These are phyloP conservation scores for Paradendryphiella salina DNA, from an alignment of 2,329 filamentous ascomycete species.

Conservation along the genomic window DNA sequence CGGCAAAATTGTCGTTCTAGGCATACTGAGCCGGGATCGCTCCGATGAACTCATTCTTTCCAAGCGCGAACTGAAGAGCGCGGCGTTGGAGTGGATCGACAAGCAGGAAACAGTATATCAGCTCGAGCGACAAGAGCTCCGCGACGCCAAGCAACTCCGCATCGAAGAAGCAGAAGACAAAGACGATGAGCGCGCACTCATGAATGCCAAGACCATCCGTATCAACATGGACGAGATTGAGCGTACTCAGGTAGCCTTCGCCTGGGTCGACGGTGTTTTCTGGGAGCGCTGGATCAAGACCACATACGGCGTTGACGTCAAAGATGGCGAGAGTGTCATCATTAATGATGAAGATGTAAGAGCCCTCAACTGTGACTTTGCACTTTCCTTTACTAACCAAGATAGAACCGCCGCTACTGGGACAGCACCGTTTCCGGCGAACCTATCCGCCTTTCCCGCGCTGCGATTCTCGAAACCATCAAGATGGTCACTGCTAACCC, in stretches of 20 bases:
- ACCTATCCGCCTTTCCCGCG: slow-evolving; percentile 84
- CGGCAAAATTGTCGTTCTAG: slow-evolving; percentile 90
- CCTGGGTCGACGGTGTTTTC: slow-evolving; percentile 95
- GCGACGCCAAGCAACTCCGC: slow-evolving; percentile 90
- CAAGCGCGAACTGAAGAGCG: slow-evolving; percentile 90
- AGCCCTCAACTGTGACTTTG: slow-evolving; percentile 22
- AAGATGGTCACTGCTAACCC: slow-evolving; percentile 70
- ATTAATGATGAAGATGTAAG: slow-evolving; percentile 97
- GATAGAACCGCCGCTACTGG: slow-evolving; percentile 89
- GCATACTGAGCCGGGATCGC: slow-evolving; percentile 79
- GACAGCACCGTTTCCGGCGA: slow-evolving; percentile 87
- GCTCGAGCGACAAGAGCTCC: slow-evolving; percentile 86
- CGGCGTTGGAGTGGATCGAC: slow-evolving; percentile 97
- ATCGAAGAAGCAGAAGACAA: slow-evolving; percentile 97
- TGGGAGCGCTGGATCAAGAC: slow-evolving; percentile 96
- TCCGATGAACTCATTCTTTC: slow-evolving; percentile 76
- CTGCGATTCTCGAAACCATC: slow-evolving; percentile 86
- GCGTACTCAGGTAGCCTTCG: slow-evolving; percentile 88
- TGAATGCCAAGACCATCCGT: slow-evolving; percentile 84
- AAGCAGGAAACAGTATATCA: slow-evolving; percentile 91
- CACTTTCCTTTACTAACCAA: slow-evolving; percentile 9
- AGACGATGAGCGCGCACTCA: slow-evolving; percentile 82
- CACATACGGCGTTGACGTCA: slow-evolving; percentile 90
- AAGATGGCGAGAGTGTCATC: slow-evolving; percentile 85
- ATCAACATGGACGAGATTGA: slow-evolving; percentile 89